These are phyloP conservation scores for Smithsoniella earleae DNA, from an alignment of 163 green algal species.

Conservation along the genomic window DNA sequence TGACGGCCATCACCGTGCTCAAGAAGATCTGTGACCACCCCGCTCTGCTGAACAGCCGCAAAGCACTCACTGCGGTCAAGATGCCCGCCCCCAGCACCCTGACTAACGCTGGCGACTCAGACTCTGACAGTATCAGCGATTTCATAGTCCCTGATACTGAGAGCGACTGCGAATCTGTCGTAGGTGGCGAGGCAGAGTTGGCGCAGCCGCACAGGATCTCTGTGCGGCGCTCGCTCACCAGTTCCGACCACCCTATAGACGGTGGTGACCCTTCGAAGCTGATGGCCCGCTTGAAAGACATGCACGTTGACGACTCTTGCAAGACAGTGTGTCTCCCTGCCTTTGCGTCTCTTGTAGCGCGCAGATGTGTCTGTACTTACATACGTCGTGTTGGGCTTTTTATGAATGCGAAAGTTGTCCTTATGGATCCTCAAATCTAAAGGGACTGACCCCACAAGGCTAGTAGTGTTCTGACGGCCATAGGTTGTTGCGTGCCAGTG, in stretches of 20 bases:
- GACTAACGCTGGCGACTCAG: not conserved
- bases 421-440: no score
- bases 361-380: conserved; percentile 32
- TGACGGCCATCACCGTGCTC: conserved; percentile 69
- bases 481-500: no score
- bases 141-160: no score
- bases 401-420: no score
- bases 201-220: no score
- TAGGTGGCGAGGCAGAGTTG: no score
- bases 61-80: conserved; percentile 37
- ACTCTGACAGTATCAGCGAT: conserved; percentile 27
- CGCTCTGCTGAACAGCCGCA: conserved; percentile 58
- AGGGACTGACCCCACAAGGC: no score
- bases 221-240: no score
- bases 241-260: no score
- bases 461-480: no score
- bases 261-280: conserved; percentile 1
- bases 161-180: no score
- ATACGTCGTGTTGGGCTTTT: no score
- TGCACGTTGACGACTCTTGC: conserved; percentile 53
- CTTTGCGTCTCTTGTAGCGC: conserved; percentile 44
- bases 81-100: conserved; percentile 2
- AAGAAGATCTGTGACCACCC: conserved; percentile 92
- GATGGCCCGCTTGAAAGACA: conserved; percentile 29
- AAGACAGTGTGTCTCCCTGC: conserved; percentile 67